phyloP scores from a whole-genome alignment of 1,139 yeast genomes.

The Ashbya aceris region DNA sequence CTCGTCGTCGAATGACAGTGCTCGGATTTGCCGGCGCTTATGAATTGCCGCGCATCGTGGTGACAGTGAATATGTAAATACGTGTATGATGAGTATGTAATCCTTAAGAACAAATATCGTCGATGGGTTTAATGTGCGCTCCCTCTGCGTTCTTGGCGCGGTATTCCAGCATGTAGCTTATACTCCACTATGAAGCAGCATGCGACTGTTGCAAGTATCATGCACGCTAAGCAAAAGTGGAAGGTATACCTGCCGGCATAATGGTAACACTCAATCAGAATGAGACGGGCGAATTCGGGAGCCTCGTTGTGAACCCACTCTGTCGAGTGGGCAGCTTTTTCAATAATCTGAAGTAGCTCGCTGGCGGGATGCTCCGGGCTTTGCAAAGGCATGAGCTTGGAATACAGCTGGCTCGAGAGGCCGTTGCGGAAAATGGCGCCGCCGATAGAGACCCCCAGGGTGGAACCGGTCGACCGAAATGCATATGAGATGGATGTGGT shows the following conservation, averaged over 20 bases:
- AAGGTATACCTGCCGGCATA: conserved; percentile 47
- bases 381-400: conserved; percentile 22
- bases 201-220: conserved; percentile 34
- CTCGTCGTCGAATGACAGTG: no score
- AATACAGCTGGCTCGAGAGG: conserved; percentile 18
- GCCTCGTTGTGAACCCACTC: conserved; percentile 43
- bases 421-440: conserved; percentile 47
- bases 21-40: no score
- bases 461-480: conserved; percentile 66
- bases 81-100: no score
- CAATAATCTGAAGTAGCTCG: conserved; percentile 38
- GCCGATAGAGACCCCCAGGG: conserved; percentile 61
- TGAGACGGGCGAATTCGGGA: conserved; percentile 40
- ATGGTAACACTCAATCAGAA: conserved; percentile 41
- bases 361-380: conserved; percentile 29
- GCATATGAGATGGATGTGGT: conserved; percentile 71
- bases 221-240: conserved; percentile 35
- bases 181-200: conserved; percentile 34
- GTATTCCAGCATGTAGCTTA: conserved; percentile 29
- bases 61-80: no score
- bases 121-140: no score
- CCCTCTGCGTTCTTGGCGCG: no score
- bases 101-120: no score
- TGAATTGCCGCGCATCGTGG: no score
- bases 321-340: conserved; percentile 45